Evolutionary conservation across 208 protist genomes (phyloP).

Genomic region (Leptomonas pyrrhocoris): DNA sequence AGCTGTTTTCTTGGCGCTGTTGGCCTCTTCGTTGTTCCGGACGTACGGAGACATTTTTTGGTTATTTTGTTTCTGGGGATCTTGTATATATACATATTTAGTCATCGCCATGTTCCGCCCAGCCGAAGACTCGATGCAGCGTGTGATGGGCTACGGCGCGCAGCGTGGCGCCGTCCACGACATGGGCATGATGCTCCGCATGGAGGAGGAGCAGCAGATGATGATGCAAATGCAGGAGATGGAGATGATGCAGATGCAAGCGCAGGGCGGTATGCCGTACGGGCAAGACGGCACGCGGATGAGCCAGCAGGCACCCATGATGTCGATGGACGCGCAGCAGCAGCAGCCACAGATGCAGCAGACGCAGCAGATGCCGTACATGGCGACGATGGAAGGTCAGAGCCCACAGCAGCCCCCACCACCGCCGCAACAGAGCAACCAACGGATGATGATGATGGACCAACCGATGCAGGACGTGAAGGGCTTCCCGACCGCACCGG

Average conservation of each 20-base stretch:
- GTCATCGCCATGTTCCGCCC: constrained; percentile 27
- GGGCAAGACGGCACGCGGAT: constrained; percentile 4
- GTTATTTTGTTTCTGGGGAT: neutral
- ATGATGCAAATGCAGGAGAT: constrained; percentile 39
- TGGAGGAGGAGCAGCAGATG: constrained; percentile 30
- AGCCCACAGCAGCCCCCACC: too few relatives aligned
- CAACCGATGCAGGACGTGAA: constrained; percentile 1
- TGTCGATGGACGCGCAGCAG: constrained; percentile 5
- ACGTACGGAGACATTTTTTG: too few relatives aligned
- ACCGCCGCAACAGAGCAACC: neutral
- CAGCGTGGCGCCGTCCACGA: constrained; percentile 38
- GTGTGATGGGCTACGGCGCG: constrained; percentile 30
- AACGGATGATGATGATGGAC: constrained; percentile 17
- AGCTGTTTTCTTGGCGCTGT: too few relatives aligned
- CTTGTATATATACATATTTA: neutral
- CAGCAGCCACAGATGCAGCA: constrained; percentile 2
- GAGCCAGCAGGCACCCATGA: constrained; percentile 8
- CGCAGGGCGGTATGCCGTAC: constrained; percentile 19
- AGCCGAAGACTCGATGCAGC: constrained; percentile 29
- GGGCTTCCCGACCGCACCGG: neutral
- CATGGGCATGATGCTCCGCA: constrained; percentile 26
- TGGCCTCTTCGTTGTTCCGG: too few relatives aligned
- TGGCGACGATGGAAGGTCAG: too few relatives aligned
- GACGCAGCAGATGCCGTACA: neutral
- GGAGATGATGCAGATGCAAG: constrained; percentile 46